These are phyloP conservation scores for Pythium monospermum DNA, from an alignment of 352 stramenopile species.

Conservation along the genomic window DNA sequence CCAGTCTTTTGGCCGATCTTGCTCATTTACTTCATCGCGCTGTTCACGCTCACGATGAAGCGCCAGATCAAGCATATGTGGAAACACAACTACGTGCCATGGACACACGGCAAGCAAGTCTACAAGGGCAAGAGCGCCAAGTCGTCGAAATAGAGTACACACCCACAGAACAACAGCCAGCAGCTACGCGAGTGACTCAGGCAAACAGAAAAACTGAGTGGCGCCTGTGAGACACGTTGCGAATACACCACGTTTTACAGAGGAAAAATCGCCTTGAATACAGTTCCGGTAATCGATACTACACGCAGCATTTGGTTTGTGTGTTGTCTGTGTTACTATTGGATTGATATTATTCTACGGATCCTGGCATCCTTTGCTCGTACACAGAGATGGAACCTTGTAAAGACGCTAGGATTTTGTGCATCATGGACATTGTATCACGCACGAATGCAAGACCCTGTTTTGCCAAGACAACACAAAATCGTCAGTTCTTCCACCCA, in stretches of 20 bases:
- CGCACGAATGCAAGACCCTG: constrained; percentile 18
- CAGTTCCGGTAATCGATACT: no score
- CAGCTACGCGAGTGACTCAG: no score
- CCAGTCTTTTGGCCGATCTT: constrained; percentile 99
- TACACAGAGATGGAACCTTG: constrained; percentile 16
- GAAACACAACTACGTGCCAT: constrained; percentile 99
- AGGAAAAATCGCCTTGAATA: no score
- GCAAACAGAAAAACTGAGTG: no score
- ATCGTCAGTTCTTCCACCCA: no score
- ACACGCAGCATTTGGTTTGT: no score
- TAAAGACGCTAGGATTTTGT: constrained; percentile 16
- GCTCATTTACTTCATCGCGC: constrained; percentile 98
- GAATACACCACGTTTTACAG: no score
- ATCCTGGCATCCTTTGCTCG: constrained; percentile 11
- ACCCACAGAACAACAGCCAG: no score
- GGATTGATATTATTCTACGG: no score
- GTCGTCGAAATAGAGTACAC: constrained; percentile 80
- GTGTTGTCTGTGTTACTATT: no score
- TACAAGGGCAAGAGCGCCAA: constrained; percentile 86
- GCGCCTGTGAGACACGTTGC: no score
- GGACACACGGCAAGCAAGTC: constrained; percentile 94
- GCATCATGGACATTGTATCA: constrained; percentile 17
- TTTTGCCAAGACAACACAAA: no score
- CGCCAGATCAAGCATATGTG: constrained; percentile 99
- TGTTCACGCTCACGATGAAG: constrained; percentile 99